A percentile compares a stretch with the other conserved stretches of the same genome.
These are phyloP conservation scores for Xylaria sp. DNA, from an alignment of 2,329 filamentous ascomycete genomes.

Conservation along the genomic window DNA sequence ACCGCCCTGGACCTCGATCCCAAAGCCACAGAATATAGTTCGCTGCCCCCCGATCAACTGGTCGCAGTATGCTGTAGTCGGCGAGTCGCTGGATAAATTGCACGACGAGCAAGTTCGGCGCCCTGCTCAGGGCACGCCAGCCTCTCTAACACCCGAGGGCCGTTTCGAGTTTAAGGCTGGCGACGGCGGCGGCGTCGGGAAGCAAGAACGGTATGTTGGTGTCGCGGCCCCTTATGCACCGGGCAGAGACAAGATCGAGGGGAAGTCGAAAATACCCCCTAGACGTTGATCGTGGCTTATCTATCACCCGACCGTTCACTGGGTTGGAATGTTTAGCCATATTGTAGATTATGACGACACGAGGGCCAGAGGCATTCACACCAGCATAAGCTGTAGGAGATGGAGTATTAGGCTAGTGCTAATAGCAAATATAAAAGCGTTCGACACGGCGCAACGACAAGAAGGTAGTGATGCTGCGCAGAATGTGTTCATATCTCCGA, in stretches of 20 bases:
- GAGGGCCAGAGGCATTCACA: too few relatives aligned
- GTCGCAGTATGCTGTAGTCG: conserved; percentile 91
- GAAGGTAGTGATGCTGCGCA: background rate
- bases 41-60: conserved; percentile 91
- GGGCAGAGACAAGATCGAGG: conserved; percentile 54
- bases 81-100: conserved; percentile 80
- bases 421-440: too few relatives aligned
- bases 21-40: conserved; percentile 79
- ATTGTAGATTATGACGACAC: background rate
- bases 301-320: background rate
- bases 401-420: background rate
- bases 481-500: background rate
- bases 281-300: conserved; percentile 34
- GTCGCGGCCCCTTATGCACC: conserved; percentile 64
- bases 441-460: background rate
- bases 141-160: conserved; percentile 50
- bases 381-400: background rate
- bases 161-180: conserved; percentile 57
- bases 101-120: conserved; percentile 77
- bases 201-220: conserved; percentile 54
- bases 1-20: conserved; percentile 66
- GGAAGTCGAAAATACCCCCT: conserved; percentile 40
- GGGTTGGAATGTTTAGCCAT: background rate
- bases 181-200: conserved; percentile 39
- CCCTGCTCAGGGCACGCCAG: conserved; percentile 63